phyloP scores from a whole-genome alignment of 1,284 basidiomycete species.

The Porodaedalea pini region DNA sequence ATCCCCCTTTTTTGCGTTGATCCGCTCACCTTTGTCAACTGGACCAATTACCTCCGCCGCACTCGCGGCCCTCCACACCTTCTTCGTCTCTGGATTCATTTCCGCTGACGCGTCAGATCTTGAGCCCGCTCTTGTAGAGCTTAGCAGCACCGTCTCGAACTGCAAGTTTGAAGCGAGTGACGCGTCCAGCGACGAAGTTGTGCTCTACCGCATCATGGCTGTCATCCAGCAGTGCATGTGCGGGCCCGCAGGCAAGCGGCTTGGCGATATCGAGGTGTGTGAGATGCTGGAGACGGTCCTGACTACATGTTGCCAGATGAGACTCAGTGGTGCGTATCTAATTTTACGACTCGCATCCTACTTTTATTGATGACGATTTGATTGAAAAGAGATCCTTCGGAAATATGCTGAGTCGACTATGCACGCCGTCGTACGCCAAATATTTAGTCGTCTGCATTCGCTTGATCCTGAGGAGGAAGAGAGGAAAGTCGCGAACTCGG shows the following conservation, averaged over 20 bases:
- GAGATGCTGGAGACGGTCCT: slow-evolving; percentile 98
- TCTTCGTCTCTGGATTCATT: slow-evolving; percentile 80
- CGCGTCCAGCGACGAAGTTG: slow-evolving; percentile 93
- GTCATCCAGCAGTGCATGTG: slow-evolving; percentile 86
- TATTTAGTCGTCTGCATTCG: slow-evolving; percentile 72
- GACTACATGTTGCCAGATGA: slow-evolving; percentile 95
- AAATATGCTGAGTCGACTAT: slow-evolving; percentile 94
- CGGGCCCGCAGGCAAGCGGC: slow-evolving; percentile 56
- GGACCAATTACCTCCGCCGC: slow-evolving; percentile 92
- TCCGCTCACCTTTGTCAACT: slow-evolving; percentile 89
- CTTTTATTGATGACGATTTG: slow-evolving; percentile 17
- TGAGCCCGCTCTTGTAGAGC: slow-evolving; percentile 70
- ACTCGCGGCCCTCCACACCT: slow-evolving; percentile 81
- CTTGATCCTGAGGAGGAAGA: slow-evolving; percentile 69
- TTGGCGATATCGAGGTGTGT: slow-evolving; percentile 94
- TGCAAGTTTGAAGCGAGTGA: slow-evolving; percentile 99
- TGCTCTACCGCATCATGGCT: slow-evolving; percentile 87
- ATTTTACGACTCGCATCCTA: not conserved
- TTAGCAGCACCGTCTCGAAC: slow-evolving; percentile 88
- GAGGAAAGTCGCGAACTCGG: slow-evolving; percentile 48
- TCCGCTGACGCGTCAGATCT: slow-evolving; percentile 48
- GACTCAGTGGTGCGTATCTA: slow-evolving; percentile 75
- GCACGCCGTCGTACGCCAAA: slow-evolving; percentile 79
- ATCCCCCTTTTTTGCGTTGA: slow-evolving; percentile 89
- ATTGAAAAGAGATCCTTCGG: slow-evolving; percentile 73